Evolutionary conservation across 257 asterid species (phyloP), one percentile per base, ranked within the genome.

Genomic region (Linderniella brevidens): DNA sequence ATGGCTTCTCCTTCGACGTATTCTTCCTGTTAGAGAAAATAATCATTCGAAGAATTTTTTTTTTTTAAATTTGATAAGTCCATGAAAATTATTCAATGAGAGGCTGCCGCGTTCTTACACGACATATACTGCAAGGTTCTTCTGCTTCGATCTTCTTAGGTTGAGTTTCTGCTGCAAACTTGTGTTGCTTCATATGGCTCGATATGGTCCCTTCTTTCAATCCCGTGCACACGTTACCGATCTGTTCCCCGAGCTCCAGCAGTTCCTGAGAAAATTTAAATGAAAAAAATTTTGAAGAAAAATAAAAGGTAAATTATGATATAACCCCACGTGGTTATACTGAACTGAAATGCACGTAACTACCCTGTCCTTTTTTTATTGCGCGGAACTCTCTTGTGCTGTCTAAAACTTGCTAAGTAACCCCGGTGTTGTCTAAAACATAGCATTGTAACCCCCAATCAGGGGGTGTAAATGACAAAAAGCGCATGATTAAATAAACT

Each of bases 41-140:
- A 37, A 39, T 11, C 13, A 4, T 11, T 10, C 43, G 13, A 39
- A 10, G 15, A 11, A 17, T 16, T n/a, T n/a, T 15, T 46, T 4
- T 44, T 10, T 44, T 7, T 44, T n/a, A 44, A n/a, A 44, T 13
- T 16, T 11, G 8, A 3, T 10, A 9, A 44, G 15, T 37, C 8
- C 40, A 6, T 8, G 40, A 6, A 37, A 37, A 6, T 37, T 5
- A 15, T 46, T 15, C 50, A 13, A n/a, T 9, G 49, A 25, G 20
- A n/a, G 0, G 15, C 0, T 17, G 13, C 14, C 1, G 13, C 8
- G 3, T 47, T 12, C 52, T 7, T 47, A 47, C 52, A 8, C 37
- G 37, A 14, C 52, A 47, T 17, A 47, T 47, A 11, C 37, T 20
- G 52, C 52, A 47, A 10, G 52, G 52, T n/a, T 47, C 52, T 17